Percentiles rank a stretch among this genome's conserved stretches.
Evolutionary conservation across 192 early-diverging fungal genomes (phyloP).

Genomic region (Linnemannia hyalina): DNA sequence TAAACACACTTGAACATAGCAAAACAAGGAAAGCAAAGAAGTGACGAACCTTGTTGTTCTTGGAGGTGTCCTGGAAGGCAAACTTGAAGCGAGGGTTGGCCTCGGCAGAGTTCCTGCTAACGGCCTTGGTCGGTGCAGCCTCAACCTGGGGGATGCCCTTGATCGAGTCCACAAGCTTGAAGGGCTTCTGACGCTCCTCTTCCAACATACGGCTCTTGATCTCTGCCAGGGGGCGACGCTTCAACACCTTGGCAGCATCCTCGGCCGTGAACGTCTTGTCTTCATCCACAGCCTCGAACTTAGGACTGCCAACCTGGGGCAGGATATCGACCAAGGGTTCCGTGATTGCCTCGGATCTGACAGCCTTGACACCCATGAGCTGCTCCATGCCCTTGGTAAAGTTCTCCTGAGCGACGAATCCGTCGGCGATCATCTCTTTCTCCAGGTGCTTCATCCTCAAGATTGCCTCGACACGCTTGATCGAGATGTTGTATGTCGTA

Average conservation of each 20-base stretch:
- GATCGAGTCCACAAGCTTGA: slow-evolving; percentile 41
- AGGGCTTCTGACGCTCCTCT: slow-evolving; percentile 37
- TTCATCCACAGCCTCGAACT: slow-evolving; percentile 88
- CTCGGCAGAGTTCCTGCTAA: slow-evolving; percentile 33
- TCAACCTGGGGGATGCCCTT: slow-evolving; percentile 36
- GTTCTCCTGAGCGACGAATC: slow-evolving; percentile 72
- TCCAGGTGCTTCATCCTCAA: slow-evolving; percentile 87
- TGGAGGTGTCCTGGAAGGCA: slow-evolving; percentile 59
- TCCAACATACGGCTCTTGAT: slow-evolving; percentile 54
- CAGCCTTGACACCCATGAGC: slow-evolving; percentile 73
- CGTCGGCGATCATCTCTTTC: slow-evolving; percentile 76
- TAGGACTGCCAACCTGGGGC: slow-evolving; percentile 76
- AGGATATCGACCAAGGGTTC: slow-evolving; percentile 72
- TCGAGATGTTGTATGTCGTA: slow-evolving; percentile 76
- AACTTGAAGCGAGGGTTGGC: slow-evolving; percentile 55
- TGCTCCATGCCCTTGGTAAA: slow-evolving; percentile 88
- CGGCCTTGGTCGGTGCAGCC: slow-evolving; percentile 12
- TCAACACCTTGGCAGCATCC: slow-evolving; percentile 86
- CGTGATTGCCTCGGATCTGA: slow-evolving; percentile 25
- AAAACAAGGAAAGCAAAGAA: too few species aligned
- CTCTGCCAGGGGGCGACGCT: slow-evolving; percentile 69
- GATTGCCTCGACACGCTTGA: slow-evolving; percentile 92
- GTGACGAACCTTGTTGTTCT: slow-evolving; percentile 26
- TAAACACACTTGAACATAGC: too few species aligned
- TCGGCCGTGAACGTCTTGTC: slow-evolving; percentile 76